These are phyloP conservation scores for Austroboletus niveus DNA, from an alignment of 1,284 basidiomycete genomes.

Conservation along the genomic window DNA sequence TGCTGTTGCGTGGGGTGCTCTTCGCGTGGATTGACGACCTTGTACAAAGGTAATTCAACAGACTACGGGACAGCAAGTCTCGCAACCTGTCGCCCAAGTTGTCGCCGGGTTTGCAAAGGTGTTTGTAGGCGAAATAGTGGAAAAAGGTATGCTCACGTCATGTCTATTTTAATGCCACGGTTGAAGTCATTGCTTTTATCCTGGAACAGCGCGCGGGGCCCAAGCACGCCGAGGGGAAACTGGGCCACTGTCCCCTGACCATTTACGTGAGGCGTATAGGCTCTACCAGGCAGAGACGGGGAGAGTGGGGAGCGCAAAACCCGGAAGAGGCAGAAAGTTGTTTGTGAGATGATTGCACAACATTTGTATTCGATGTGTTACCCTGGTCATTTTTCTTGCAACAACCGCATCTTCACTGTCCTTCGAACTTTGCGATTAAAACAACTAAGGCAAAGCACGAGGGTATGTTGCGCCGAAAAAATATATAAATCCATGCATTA, in stretches of 20 bases:
- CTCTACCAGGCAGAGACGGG: conserved; percentile 81
- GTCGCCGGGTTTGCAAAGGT: conserved; percentile 89
- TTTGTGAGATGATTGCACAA: conserved; percentile 43
- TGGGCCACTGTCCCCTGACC: conserved; percentile 82
- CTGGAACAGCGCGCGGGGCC: conserved; percentile 63
- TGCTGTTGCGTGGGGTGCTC: not conserved
- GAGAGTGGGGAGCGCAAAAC: conserved; percentile 70
- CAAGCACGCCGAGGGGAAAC: conserved; percentile 71
- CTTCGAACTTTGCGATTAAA: too few species aligned
- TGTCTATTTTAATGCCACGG: too few species aligned
- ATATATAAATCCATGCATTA: conserved; percentile 48
- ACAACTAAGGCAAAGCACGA: too few species aligned
- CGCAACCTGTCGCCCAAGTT: conserved; percentile 82
- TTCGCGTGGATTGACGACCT: not conserved
- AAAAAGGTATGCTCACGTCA: conserved; percentile 59
- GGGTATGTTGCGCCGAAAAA: too few species aligned
- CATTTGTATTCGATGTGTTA: too few species aligned
- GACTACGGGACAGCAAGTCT: conserved; percentile 78
- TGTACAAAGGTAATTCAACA: conserved; percentile 75
- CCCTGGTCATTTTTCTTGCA: too few species aligned
- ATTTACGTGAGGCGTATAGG: conserved; percentile 84
- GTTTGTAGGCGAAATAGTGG: conserved; percentile 90
- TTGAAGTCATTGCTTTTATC: not conserved
- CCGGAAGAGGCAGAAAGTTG: conserved; percentile 60
- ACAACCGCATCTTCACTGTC: too few species aligned